Evolutionary conservation across 805 yeast species (phyloP).

Genomic region (Saturnispora diversa): DNA sequence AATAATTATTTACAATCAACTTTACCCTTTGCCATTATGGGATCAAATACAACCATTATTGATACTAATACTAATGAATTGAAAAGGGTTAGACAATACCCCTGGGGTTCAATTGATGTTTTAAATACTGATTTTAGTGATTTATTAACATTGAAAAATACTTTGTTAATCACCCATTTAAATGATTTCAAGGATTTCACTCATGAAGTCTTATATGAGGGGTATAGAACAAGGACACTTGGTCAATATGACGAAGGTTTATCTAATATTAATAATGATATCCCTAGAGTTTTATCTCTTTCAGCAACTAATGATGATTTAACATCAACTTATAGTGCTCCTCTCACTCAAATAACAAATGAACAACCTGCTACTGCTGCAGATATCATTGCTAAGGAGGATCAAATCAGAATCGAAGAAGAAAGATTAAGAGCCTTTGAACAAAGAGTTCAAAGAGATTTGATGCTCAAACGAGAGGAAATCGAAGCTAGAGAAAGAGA

Average conservation of each 20-base stretch:
- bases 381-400: conserved; percentile 49
- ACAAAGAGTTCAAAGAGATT: conserved; percentile 81
- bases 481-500: conserved; percentile 79
- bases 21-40: conserved; percentile 59
- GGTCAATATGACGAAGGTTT: conserved; percentile 12
- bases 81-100: conserved; percentile 47
- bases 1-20: conserved; percentile 35
- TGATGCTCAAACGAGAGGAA: conserved; percentile 73
- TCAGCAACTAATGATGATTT: conserved; percentile 8
- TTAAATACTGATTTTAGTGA: conserved; percentile 68
- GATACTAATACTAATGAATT: conserved; percentile 32
- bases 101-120: conserved; percentile 59
- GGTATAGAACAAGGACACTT: conserved; percentile 64
- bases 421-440: conserved; percentile 81
- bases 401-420: conserved; percentile 82
- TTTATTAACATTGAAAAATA: conserved; percentile 70
- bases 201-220: conserved; percentile 79
- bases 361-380: conserved; percentile 2
- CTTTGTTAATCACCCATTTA: conserved; percentile 74
- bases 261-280: conserved; percentile 4
- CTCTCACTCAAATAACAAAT: too few relatives aligned
- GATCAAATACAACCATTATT: conserved; percentile 38
- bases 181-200: conserved; percentile 85
- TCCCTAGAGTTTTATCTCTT: conserved; percentile 11
- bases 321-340: neutral